Base-by-base conservation (phyloP, 768 basidiomycete species). In the Lyophyllum decastes region DNA sequence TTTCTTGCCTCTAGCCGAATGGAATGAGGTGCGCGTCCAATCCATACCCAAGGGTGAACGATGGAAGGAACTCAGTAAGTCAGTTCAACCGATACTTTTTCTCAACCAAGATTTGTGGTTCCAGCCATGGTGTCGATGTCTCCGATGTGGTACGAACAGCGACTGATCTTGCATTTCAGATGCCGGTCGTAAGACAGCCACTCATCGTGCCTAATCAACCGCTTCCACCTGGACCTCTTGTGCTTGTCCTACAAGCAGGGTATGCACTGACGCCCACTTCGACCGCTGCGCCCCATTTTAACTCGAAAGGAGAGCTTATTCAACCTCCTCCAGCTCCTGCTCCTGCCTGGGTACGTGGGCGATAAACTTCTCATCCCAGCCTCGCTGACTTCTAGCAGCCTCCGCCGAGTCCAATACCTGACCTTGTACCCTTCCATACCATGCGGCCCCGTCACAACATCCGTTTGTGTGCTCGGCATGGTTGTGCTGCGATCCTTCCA, bases 221-320 rank as follows among this genome's bases (percentile, higher is more conserved):
- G 22, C 33, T 27, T 9, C 6, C 44, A 41, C 27, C 46, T 6
- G 51, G 33, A n/a, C 40, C 55, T 25, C 54, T 50, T 17, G 48
- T 52, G 40, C 10, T 52, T 17, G 7, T 52, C 9, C 50, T 52
- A n/a, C 57, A 59, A 27, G 21, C 47, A 34, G 40, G 24, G 40
- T 49, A 47, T 30, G 17, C 9, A 21, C n/a, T 19, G 7, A 25
- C 57, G 14, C 52, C 51, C 7, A 26, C 61, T 22, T 21, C 21
- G 12, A 19, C 21, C 6, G n/a, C 24, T 11, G 38, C 47, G 8
- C 59, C 65, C 27, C 63, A 66, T 34, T 66, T 66, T 24, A 66
- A 63, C 43, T 25, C 63, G 19, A 58, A 48, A 49, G 63, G 63
- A 26, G 59, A 64, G 26, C 55, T 64, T 24, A 54, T 66, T 10